These are phyloP conservation scores for Ophiostoma australiae DNA, from an alignment of 2,329 filamentous ascomycete genomes.

Conservation along the genomic window DNA sequence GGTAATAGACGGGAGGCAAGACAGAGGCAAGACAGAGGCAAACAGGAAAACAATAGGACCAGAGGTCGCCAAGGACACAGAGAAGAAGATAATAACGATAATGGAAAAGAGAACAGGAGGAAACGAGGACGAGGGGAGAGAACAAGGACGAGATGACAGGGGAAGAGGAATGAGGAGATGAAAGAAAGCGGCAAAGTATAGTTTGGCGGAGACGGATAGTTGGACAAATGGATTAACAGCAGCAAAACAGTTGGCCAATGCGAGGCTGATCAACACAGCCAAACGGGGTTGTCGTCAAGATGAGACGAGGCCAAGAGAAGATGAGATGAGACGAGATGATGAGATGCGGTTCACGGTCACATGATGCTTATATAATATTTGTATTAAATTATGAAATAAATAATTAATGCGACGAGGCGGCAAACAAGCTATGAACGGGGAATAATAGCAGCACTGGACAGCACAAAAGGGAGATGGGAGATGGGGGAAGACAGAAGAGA, in stretches of 20 bases:
- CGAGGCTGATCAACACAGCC: background rate
- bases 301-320: background rate
- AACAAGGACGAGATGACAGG: background rate
- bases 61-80: too few species aligned
- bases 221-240: background rate
- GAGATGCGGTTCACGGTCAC: background rate
- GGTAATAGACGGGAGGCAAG: background rate
- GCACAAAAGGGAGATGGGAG: background rate
- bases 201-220: background rate
- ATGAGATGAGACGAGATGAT: background rate
- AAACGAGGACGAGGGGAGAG: background rate
- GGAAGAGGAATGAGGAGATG: background rate
- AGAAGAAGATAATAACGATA: too few species aligned
- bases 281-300: background rate
- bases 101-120: background rate
- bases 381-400: background rate
- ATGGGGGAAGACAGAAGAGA: background rate
- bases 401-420: background rate
- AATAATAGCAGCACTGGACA: background rate
- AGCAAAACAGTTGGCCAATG: background rate
- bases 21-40: slow-evolving; percentile 2
- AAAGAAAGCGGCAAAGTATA: background rate
- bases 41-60: background rate
- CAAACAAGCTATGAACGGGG: background rate
- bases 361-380: background rate